phyloP scores from a whole-genome alignment of 306 rosid genomes.

The Trifolium fragiferum region DNA sequence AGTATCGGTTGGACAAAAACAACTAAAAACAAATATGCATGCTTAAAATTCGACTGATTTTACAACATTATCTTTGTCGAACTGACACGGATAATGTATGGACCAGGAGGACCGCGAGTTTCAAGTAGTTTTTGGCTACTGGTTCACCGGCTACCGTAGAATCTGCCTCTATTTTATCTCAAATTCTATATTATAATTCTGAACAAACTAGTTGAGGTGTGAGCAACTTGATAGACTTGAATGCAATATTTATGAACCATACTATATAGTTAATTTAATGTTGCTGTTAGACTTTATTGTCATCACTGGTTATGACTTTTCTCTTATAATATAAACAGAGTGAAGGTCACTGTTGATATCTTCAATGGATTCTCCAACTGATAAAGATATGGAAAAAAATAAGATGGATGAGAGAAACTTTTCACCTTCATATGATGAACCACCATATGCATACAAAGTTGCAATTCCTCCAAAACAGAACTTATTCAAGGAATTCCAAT shows the following conservation, averaged over 20 bases:
- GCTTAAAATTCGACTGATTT: not conserved
- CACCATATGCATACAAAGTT: slow-evolving; percentile 64
- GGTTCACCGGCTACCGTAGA: too few relatives aligned
- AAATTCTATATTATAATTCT: not conserved
- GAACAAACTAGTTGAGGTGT: not conserved
- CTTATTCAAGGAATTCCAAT: slow-evolving; percentile 72
- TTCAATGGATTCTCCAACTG: slow-evolving; percentile 54
- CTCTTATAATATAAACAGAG: slow-evolving; percentile 43
- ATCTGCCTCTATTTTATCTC: not conserved
- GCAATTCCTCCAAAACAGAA: slow-evolving; percentile 83
- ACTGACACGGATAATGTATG: not conserved
- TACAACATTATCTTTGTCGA: not conserved
- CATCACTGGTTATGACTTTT: slow-evolving; percentile 29
- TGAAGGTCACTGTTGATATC: slow-evolving; percentile 45
- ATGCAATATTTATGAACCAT: slow-evolving; percentile 33
- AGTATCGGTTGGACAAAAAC: not conserved
- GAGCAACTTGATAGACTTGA: slow-evolving; percentile 37
- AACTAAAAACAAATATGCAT: not conserved
- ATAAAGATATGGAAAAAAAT: slow-evolving; percentile 47
- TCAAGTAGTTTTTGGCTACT: too few relatives aligned
- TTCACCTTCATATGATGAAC: slow-evolving; percentile 48
- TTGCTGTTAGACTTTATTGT: not conserved
- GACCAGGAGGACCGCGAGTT: not conserved
- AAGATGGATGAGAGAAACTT: slow-evolving; percentile 50
- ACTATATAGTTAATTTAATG: slow-evolving; percentile 28